These are phyloP conservation scores for Dendrobium huoshanense DNA, from an alignment of 106 monocot species.

Conservation along the genomic window DNA sequence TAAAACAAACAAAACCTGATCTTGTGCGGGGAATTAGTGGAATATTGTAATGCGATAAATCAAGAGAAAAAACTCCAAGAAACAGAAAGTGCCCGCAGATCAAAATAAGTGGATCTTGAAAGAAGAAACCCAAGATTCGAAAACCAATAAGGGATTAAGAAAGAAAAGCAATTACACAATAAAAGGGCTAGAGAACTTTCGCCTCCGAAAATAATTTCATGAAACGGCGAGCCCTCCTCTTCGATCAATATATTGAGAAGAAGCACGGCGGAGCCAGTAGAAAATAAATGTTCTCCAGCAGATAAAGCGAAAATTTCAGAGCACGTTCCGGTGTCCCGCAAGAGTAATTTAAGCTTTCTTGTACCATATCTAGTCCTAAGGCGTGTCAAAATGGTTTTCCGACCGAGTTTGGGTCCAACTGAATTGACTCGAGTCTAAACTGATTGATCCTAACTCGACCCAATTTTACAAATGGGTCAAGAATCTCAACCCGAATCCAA, in stretches of 20 bases:
- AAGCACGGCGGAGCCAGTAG: background rate
- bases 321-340: background rate
- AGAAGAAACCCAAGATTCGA: conserved; percentile 2
- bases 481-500: no score
- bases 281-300: background rate
- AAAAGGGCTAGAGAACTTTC: background rate
- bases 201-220: background rate
- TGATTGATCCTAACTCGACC: no score
- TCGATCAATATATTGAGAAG: background rate
- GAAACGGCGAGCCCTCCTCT: background rate
- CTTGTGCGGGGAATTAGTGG: background rate
- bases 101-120: background rate
- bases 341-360: background rate
- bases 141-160: background rate
- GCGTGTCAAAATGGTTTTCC: no score
- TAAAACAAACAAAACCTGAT: background rate
- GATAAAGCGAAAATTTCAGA: background rate
- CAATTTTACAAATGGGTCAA: no score
- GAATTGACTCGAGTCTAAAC: no score
- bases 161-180: background rate
- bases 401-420: no score
- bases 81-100: background rate
- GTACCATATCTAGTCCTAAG: no score
- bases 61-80: background rate
- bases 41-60: background rate